phyloP scores from a whole-genome alignment of 2,329 filamentous ascomycete genomes.

The Botrytis medusae region DNA sequence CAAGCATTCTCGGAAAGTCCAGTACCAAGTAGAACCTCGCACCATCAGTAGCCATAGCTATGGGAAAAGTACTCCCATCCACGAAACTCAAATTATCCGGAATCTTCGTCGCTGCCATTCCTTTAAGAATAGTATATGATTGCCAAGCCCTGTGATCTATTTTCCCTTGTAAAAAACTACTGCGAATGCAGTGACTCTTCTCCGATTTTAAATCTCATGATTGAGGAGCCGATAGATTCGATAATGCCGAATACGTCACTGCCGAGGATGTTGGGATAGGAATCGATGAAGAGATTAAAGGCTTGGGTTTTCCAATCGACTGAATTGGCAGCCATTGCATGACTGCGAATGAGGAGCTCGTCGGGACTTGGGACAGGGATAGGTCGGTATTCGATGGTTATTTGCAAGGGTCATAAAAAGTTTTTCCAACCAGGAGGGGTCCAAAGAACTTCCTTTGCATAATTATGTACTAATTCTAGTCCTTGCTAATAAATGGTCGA shows the following conservation, averaged over 20 bases:
- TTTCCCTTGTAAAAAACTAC: neutral
- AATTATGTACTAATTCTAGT: neutral
- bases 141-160: neutral
- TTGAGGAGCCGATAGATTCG: accelerated
- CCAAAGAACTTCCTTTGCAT: neutral
- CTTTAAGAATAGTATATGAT: neutral
- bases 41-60: neutral
- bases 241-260: no score
- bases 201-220: neutral
- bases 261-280: constrained; percentile 39
- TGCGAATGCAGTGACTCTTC: neutral
- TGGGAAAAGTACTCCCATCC: neutral
- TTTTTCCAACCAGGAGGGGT: neutral
- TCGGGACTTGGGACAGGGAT: constrained; percentile 35
- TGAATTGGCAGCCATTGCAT: constrained; percentile 42
- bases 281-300: constrained; percentile 15
- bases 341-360: constrained; percentile 40
- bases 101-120: neutral
- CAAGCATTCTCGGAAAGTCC: constrained; percentile 22
- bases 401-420: neutral
- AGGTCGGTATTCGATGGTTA: neutral
- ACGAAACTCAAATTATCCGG: neutral
- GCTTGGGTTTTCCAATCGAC: constrained; percentile 43
- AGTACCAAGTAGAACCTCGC: constrained; percentile 20
- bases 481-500: neutral